phyloP scores from a whole-genome alignment of 495 filamentous ascomycete genomes.

The Neurospora tetraspora region DNA sequence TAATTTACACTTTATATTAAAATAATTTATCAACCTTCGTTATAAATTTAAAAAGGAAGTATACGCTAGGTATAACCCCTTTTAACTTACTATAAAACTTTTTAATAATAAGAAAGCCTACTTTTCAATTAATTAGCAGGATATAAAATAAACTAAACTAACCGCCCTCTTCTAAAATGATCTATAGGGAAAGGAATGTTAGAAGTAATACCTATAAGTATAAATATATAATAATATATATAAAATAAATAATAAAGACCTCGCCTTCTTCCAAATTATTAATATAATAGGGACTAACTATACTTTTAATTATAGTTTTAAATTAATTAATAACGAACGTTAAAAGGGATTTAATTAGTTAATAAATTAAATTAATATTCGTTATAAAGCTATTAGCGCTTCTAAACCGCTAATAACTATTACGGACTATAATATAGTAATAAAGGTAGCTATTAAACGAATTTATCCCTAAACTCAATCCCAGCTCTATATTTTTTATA shows the following conservation, averaged over 20 bases:
- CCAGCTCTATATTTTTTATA: not conserved
- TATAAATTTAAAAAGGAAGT: not conserved
- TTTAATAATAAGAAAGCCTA: too few relatives aligned
- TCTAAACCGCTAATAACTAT: not conserved
- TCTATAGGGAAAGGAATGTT: too few relatives aligned
- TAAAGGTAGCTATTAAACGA: not conserved
- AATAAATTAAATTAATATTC: not conserved
- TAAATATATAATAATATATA: not conserved
- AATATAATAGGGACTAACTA: not conserved
- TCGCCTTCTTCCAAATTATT: not conserved
- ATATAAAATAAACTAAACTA: too few relatives aligned
- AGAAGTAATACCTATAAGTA: not conserved
- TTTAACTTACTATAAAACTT: not conserved
- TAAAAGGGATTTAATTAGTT: constrained; percentile 1
- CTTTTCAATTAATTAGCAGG: too few relatives aligned
- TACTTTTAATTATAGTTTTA: not conserved
- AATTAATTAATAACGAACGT: not conserved
- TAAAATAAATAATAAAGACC: not conserved
- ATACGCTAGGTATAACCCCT: not conserved
- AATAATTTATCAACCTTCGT: accelerated
- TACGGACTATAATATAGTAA: not conserved
- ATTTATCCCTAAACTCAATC: not conserved
- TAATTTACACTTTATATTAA: not conserved
- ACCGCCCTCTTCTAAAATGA: too few relatives aligned
- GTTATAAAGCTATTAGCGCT: not conserved